Conservation (phyloP, 345 rosid species). For the Brassica incana region DNA sequence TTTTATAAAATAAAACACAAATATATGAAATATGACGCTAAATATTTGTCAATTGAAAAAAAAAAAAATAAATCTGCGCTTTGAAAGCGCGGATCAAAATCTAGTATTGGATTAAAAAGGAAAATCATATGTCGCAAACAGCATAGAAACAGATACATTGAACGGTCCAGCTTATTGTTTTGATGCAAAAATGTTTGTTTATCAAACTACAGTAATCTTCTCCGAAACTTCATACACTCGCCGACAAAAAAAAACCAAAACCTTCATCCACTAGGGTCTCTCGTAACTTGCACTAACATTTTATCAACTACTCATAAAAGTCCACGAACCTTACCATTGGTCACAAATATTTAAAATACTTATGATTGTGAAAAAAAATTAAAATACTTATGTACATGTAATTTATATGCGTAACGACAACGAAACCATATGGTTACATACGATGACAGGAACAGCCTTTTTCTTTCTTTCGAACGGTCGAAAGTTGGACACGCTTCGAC, state of each 20-base stretch:
- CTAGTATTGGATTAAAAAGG: neutral
- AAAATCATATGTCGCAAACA: slow-evolving; percentile 3
- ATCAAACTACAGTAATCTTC: slow-evolving; percentile 25
- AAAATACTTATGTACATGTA: neutral
- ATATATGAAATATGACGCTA: too few species aligned
- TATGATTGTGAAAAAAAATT: neutral
- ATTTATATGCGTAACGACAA: slow-evolving; percentile 23
- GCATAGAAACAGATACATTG: slow-evolving; percentile 25
- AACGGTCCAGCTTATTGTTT: slow-evolving; percentile 26
- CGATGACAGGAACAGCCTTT: neutral
- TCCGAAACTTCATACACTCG: slow-evolving; percentile 35
- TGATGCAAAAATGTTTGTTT: slow-evolving; percentile 16
- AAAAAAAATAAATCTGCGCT: too few species aligned
- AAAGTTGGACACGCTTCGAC: slow-evolving; percentile 28
- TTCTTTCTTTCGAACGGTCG: neutral
- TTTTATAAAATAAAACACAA: too few species aligned
- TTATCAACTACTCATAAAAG: slow-evolving; percentile 18
- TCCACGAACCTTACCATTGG: slow-evolving; percentile 32
- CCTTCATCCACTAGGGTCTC: slow-evolving; percentile 19
- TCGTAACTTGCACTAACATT: slow-evolving; percentile 36
- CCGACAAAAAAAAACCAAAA: slow-evolving; percentile 20
- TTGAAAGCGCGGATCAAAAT: too few species aligned
- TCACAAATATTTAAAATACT: neutral
- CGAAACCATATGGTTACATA: neutral
- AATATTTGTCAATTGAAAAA: too few species aligned